These are phyloP conservation scores for Plasmodium fragile DNA, from an alignment of 169 alveolate species.

Conservation along the genomic window DNA sequence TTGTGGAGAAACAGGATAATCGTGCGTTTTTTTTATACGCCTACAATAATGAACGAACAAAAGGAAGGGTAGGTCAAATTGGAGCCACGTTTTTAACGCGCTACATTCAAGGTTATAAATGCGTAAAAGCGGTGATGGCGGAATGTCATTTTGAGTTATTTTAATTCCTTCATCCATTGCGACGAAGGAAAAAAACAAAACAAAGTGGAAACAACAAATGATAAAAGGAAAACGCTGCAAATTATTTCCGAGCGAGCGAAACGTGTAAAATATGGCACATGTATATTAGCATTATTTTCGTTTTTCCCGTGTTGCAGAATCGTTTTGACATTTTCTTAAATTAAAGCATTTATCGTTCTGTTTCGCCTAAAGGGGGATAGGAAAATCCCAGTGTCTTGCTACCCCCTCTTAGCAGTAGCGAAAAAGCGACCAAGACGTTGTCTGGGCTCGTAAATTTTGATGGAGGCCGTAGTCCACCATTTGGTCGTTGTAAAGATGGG, in stretches of 20 bases:
- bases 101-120: background rate
- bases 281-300: background rate
- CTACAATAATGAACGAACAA: background rate
- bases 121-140: background rate
- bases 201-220: background rate
- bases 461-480: background rate
- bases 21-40: background rate
- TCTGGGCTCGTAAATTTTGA: background rate
- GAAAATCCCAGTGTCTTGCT: background rate
- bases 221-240: background rate
- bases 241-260: background rate
- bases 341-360: background rate
- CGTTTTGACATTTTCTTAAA: background rate
- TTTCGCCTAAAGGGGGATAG: background rate
- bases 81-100: background rate
- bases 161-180: background rate
- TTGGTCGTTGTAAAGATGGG: background rate
- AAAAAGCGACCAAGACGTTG: background rate
- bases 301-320: background rate
- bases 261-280: background rate
- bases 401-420: background rate
- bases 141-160: background rate
- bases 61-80: background rate
- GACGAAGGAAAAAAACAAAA: background rate
- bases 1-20: background rate